Base-by-base conservation (phyloP, 192 early-diverging fungal species). In the Coemansia sp. region DNA sequence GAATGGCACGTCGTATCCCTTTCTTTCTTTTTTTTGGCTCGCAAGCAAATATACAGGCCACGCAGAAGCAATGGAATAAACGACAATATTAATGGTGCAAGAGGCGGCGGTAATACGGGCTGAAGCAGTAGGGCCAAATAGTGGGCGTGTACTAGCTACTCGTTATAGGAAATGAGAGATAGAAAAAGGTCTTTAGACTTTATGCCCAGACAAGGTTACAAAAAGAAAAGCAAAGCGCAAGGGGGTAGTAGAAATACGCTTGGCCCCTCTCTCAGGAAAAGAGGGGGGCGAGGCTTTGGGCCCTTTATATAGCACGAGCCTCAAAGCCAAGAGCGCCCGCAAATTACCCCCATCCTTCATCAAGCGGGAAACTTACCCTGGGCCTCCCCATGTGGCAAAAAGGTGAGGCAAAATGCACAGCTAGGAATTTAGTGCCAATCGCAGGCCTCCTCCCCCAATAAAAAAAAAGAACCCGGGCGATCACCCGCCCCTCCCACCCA, bases 401-500 rank as follows among this genome's bases (percentile, higher is more conserved):
- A 45, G 44, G 17, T 17, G 17, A 45, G 44, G 40, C 40, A 41
- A 41, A 15, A 11, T 41, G 40, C 46, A 20, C 9, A 20, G 46
- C 46, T 48, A 20, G 8, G 46, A 48, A 48, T 48, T 20, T 48
- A n/a, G 46, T 48, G 46, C 46, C 46, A 48, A 48, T 48, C 46
- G 51, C 27, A 29, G 11, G 12, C 51, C 22, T 1, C 24, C 24
- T n/a, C 6, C 24, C 22, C 51, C 20, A 24, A 20, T 27, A 27
- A 11, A 22, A 10, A 53, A 53, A 53, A 53, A n/a, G 20, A 10
- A 29, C 24, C 24, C 11, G 51, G 51, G 51, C 51, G 51, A 53
- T 53, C 51, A 29, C 51, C 51, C 51, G 27, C 51, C 51, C 51
- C 51, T 53, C 22, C 24, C 13, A 53, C 51, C 51, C 51, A 29